phyloP scores from a whole-genome alignment of 306 rosid species.

The Morella rubra region DNA sequence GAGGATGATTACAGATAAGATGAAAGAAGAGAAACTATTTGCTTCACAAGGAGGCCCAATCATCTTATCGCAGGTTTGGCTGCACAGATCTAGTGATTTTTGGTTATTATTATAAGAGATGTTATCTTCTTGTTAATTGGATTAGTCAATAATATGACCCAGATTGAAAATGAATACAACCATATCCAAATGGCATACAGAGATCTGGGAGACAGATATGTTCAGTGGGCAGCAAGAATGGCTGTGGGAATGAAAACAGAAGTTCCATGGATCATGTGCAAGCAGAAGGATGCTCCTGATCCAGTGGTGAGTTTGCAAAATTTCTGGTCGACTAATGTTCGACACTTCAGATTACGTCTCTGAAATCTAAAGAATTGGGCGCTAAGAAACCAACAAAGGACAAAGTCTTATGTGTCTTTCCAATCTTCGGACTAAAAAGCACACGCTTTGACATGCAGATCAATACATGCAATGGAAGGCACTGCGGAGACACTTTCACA shows the following conservation, averaged over 20 bases:
- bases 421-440: neutral
- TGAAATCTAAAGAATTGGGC: neutral
- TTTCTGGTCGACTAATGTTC: neutral
- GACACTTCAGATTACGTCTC: neutral
- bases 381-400: neutral
- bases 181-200: constrained; percentile 71
- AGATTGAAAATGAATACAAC: constrained; percentile 93
- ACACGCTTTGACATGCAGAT: constrained; percentile 45
- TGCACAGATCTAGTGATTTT: neutral
- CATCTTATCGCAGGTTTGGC: constrained; percentile 72
- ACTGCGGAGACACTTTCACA: constrained; percentile 87
- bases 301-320: constrained; percentile 59
- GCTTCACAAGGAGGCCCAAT: constrained; percentile 92
- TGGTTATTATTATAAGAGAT: neutral
- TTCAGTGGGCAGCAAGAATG: constrained; percentile 81
- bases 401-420: neutral
- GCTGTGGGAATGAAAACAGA: constrained; percentile 47
- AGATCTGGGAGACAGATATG: constrained; percentile 49
- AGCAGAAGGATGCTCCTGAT: constrained; percentile 90
- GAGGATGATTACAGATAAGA: constrained; percentile 39
- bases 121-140: neutral
- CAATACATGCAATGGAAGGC: constrained; percentile 93
- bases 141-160: constrained; percentile 3
- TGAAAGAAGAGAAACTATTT: constrained; percentile 69
- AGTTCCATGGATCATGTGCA: constrained; percentile 98